Evolutionary conservation across 2,329 filamentous ascomycete genomes (phyloP).

Genomic region (Scleromitrula shiraiana): DNA sequence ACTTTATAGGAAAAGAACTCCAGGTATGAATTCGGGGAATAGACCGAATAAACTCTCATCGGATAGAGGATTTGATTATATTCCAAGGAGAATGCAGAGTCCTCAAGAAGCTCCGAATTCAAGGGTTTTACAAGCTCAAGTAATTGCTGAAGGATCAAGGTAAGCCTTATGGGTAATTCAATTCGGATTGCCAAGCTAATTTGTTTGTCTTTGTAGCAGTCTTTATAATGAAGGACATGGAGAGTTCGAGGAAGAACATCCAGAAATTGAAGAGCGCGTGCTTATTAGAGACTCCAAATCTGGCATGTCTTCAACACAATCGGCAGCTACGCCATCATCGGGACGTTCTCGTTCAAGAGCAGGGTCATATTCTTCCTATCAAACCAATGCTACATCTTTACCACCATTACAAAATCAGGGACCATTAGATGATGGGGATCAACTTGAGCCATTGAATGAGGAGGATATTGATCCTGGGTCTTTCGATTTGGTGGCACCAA

Average conservation of each 20-base stretch:
- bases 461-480: slow-evolving; percentile 45
- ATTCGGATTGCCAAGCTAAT: neutral
- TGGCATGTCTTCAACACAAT: slow-evolving; percentile 1
- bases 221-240: slow-evolving; percentile 2
- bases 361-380: slow-evolving; percentile 20
- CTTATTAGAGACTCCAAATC: slow-evolving; percentile 5
- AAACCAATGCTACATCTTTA: slow-evolving; percentile 25
- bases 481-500: slow-evolving; percentile 44
- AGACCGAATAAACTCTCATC: neutral
- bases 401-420: slow-evolving; percentile 25
- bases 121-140: slow-evolving; percentile 3
- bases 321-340: slow-evolving; percentile 14
- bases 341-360: slow-evolving; percentile 17
- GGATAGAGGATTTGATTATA: neutral
- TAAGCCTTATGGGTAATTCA: neutral
- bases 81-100: neutral
- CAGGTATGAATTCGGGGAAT: neutral
- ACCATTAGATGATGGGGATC: slow-evolving; percentile 38
- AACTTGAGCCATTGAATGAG: slow-evolving; percentile 36
- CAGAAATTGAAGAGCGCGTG: neutral
- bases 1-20: slow-evolving; percentile 13
- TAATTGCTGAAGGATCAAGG: neutral
- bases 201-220: neutral
- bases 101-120: neutral
- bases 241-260: neutral